phyloP scores from a whole-genome alignment of 2,329 filamentous ascomycete species.

The Xylariaceae sp. region DNA sequence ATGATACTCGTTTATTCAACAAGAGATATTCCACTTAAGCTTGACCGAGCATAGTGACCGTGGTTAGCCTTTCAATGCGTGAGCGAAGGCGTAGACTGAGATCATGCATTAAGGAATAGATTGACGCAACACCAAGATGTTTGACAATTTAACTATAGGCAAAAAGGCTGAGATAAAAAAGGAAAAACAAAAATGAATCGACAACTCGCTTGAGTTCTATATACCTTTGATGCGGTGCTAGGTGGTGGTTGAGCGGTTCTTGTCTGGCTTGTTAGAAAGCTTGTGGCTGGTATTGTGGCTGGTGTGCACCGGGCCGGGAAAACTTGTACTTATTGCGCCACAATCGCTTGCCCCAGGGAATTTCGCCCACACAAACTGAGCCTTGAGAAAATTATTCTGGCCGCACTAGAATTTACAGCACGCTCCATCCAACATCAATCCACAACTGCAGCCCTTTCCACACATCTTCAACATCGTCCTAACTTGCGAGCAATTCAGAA shows the following conservation, averaged over 20 bases:
- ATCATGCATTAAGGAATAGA: background rate
- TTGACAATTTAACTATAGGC: no score
- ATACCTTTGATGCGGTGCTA: no score
- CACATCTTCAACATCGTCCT: constrained; percentile 41
- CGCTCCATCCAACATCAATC: constrained; percentile 39
- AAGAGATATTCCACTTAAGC: background rate
- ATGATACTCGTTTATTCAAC: background rate
- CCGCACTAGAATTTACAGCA: constrained; percentile 38
- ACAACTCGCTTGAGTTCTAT: no score
- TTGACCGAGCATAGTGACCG: background rate
- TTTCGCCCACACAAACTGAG: constrained; percentile 39
- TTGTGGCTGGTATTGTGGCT: constrained; percentile 25
- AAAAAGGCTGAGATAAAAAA: no score
- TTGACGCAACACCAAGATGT: no score
- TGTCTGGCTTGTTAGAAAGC: no score
- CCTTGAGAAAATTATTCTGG: constrained; percentile 40
- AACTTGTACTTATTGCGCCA: constrained; percentile 18
- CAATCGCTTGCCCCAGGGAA: constrained; percentile 33
- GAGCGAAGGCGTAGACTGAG: background rate
- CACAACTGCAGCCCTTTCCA: constrained; percentile 37
- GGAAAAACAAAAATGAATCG: no score
- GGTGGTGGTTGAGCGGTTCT: no score
- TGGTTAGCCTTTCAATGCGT: background rate
- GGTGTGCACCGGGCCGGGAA: constrained; percentile 15
- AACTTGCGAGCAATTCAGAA: constrained; percentile 44